These are phyloP conservation scores for Sambucus nigra DNA, from an alignment of 129 eudicot genomes.

Conservation along the genomic window DNA sequence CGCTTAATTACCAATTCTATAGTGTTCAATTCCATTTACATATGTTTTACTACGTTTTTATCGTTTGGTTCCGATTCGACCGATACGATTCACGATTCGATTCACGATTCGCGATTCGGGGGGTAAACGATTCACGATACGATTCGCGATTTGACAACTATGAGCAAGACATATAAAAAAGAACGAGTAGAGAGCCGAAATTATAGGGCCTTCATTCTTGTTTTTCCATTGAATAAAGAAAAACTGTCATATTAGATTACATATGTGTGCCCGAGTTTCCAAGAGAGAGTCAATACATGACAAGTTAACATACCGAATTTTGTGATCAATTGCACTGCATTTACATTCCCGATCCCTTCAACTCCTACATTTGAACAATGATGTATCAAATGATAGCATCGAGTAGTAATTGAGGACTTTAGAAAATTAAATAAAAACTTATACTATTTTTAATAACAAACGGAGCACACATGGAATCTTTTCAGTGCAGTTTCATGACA, in stretches of 20 bases:
- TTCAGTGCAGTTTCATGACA: background rate
- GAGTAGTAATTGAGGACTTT: background rate
- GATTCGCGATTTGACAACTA: too few relatives aligned
- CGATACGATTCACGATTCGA: too few relatives aligned
- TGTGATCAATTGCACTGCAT: constrained; percentile 70
- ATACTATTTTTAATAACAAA: background rate
- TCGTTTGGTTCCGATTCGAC: too few relatives aligned
- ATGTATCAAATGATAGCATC: constrained; percentile 1
- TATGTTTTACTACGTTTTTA: too few relatives aligned
- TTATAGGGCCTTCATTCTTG: too few relatives aligned
- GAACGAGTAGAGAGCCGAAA: too few relatives aligned
- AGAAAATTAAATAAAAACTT: background rate
- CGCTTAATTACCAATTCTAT: too few relatives aligned
- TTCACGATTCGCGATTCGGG: too few relatives aligned
- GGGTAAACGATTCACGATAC: too few relatives aligned
- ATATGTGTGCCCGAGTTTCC: background rate
- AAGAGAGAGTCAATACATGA: background rate
- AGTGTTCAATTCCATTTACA: too few relatives aligned
- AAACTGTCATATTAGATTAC: too few relatives aligned
- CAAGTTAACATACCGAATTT: constrained; percentile 48
- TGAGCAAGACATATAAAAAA: background rate
- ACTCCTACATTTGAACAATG: constrained; percentile 52
- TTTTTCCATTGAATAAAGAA: too few relatives aligned
- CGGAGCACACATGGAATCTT: background rate
- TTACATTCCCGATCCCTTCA: constrained; percentile 86